Percentiles rank a stretch among this genome's conserved stretches.
Evolutionary conservation across 305 asterid species (phyloP).

Genomic region (Rubia peregrina): DNA sequence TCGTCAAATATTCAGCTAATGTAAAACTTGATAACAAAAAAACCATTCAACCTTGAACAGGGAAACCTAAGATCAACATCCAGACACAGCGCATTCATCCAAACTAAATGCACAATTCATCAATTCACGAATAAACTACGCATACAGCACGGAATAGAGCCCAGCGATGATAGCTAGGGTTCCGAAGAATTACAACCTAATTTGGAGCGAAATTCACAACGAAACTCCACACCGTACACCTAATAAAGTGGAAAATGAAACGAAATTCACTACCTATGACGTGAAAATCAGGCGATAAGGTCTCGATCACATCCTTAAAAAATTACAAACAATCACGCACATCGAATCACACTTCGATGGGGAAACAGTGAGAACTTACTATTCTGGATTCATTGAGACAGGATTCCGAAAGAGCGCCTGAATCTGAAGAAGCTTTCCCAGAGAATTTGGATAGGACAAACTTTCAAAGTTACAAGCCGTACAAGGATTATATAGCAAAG

Average conservation of each 20-base stretch:
- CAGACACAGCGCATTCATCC: not conserved
- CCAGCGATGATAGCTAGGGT: not conserved
- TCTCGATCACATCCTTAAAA: not conserved
- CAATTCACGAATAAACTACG: not conserved
- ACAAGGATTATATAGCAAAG: not conserved
- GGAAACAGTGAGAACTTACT: constrained; percentile 11
- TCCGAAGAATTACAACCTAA: not conserved
- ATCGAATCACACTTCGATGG: not conserved
- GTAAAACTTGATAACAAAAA: not conserved
- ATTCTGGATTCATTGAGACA: constrained; percentile 28
- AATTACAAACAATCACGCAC: not conserved
- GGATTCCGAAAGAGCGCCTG: constrained; percentile 1
- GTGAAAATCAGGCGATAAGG: not conserved
- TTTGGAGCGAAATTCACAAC: not conserved
- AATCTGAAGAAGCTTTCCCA: constrained; percentile 11
- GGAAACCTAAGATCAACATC: not conserved
- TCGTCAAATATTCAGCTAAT: not conserved
- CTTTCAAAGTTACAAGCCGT: constrained; percentile 9
- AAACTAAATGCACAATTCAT: not conserved
- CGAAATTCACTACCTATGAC: not conserved
- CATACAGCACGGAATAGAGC: not conserved
- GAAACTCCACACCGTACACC: not conserved
- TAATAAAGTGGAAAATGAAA: not conserved
- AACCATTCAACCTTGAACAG: not conserved
- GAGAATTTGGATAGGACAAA: not conserved